Evolutionary conservation across 202 grass and related monocot genomes (phyloP).

Genomic region (Schoenoplectus tabernaemontani): DNA sequence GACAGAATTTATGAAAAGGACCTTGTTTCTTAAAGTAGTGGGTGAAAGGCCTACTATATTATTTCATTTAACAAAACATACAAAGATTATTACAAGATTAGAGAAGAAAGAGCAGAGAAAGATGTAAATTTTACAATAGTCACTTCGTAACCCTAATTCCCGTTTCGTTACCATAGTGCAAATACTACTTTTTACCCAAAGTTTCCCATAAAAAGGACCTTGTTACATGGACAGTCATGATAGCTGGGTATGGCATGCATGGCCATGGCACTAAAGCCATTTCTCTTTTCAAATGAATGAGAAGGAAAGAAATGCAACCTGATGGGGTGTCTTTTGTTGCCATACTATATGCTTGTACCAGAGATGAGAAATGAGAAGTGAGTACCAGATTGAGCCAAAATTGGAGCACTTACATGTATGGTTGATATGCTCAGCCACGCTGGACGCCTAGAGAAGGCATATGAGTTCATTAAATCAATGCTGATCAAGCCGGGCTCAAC

Average conservation of each 20-base stretch:
- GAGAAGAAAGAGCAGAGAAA: too few species aligned
- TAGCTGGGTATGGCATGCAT: slow-evolving; percentile 88
- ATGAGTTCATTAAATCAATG: slow-evolving; percentile 68
- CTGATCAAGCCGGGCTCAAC: slow-evolving; percentile 59
- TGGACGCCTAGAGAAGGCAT: slow-evolving; percentile 46
- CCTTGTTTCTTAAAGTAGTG: too few species aligned
- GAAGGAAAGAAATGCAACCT: slow-evolving; percentile 36
- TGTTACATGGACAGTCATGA: slow-evolving; percentile 86
- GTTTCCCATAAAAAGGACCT: slow-evolving; percentile 60
- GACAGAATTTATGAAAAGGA: slow-evolving; percentile 53
- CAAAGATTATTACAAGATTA: too few species aligned
- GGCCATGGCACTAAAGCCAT: slow-evolving; percentile 51
- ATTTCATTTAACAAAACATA: too few species aligned
- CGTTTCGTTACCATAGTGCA: too few species aligned
- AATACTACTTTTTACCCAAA: too few species aligned
- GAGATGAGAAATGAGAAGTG: too few species aligned
- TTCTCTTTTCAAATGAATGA: slow-evolving; percentile 60
- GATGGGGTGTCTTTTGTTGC: slow-evolving; percentile 59
- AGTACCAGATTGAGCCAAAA: slow-evolving; percentile 60
- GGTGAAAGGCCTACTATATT: too few species aligned
- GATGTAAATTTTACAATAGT: too few species aligned
- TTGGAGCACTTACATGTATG: slow-evolving; percentile 70
- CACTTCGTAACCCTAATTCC: too few species aligned
- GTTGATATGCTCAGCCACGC: slow-evolving; percentile 58
- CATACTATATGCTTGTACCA: slow-evolving; percentile 76